phyloP scores from a whole-genome alignment of 306 rosid species.

The Oxytropis ochrocephala region DNA sequence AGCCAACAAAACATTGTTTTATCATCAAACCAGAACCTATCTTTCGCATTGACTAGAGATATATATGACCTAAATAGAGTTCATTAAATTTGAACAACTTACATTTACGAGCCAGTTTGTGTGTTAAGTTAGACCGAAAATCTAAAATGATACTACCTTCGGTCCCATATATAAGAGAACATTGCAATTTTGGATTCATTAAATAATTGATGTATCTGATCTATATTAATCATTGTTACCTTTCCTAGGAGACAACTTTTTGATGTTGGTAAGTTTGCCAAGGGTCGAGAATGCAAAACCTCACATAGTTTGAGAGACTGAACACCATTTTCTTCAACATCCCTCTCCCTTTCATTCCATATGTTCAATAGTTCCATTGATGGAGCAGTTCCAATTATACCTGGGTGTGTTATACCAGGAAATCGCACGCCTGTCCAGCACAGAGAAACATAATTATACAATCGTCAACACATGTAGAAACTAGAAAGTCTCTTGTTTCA shows the following conservation, averaged over 20 bases:
- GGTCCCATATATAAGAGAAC: too few species aligned
- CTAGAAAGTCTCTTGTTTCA: neutral
- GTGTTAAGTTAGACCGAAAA: too few species aligned
- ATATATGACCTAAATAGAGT: too few species aligned
- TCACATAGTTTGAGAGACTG: conserved; percentile 64
- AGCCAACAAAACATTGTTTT: neutral
- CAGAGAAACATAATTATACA: neutral
- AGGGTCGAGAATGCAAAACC: conserved; percentile 83
- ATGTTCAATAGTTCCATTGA: conserved; percentile 71
- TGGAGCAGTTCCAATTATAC: conserved; percentile 89
- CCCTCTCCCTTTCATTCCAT: conserved; percentile 78
- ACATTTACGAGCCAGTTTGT: too few species aligned
- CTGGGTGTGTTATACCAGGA: conserved; percentile 88
- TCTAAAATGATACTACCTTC: too few species aligned
- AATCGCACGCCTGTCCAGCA: conserved; percentile 69
- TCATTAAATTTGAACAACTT: too few species aligned
- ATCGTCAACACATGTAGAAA: neutral
- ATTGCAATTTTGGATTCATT: too few species aligned
- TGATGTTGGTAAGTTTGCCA: conserved; percentile 73
- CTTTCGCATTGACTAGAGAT: too few species aligned
- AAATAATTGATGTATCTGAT: too few species aligned
- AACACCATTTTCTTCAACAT: conserved; percentile 55
- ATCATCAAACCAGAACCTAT: too few species aligned
- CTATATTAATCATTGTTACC: conserved; percentile 32
- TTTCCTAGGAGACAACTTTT: conserved; percentile 67